A percentile compares a stretch with the other conserved stretches of the same genome.
Conservation (phyloP, 257 asterid species). For the Eucommia ulmoides region DNA sequence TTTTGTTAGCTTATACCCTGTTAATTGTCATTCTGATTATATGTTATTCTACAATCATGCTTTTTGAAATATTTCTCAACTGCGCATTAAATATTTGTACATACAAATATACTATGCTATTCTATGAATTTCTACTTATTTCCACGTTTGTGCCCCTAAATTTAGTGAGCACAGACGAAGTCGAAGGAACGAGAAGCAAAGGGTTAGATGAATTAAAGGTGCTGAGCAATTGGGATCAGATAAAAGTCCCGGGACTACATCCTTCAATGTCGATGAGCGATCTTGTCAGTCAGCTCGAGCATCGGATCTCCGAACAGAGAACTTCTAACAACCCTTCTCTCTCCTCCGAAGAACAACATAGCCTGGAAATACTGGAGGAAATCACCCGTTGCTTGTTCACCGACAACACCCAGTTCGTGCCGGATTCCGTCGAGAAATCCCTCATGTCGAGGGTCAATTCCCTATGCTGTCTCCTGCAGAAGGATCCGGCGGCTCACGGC, state of each 20-base stretch:
- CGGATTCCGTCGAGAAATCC: slow-evolving; percentile 59
- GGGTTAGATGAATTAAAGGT: slow-evolving; percentile 48
- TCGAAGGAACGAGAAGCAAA: slow-evolving; percentile 33
- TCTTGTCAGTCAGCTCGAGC: slow-evolving; percentile 79
- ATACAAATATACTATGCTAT: slow-evolving; percentile 3
- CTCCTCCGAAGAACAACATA: slow-evolving; percentile 61
- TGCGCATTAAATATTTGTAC: background rate
- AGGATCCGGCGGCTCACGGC: slow-evolving; percentile 35
- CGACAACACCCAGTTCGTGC: slow-evolving; percentile 39
- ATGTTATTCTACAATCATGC: too few species aligned
- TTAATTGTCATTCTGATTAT: too few species aligned
- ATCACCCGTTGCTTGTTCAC: slow-evolving; percentile 57
- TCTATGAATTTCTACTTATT: too few species aligned
- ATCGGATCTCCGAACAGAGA: slow-evolving; percentile 63
- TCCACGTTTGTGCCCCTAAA: too few species aligned
- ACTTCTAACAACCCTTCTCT: slow-evolving; percentile 33
- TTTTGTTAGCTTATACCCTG: too few species aligned
- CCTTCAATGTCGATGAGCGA: slow-evolving; percentile 91
- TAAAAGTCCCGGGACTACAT: slow-evolving; percentile 64
- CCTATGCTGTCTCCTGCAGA: slow-evolving; percentile 89
- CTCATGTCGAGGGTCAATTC: slow-evolving; percentile 89
- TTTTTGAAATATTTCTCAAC: background rate
- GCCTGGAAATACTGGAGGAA: slow-evolving; percentile 61
- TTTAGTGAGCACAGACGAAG: slow-evolving; percentile 25
- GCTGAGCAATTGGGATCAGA: slow-evolving; percentile 62